Evolutionary conservation across 2,329 filamentous ascomycete genomes (phyloP).

Genomic region (Lasiodiplodia hormozganensis): DNA sequence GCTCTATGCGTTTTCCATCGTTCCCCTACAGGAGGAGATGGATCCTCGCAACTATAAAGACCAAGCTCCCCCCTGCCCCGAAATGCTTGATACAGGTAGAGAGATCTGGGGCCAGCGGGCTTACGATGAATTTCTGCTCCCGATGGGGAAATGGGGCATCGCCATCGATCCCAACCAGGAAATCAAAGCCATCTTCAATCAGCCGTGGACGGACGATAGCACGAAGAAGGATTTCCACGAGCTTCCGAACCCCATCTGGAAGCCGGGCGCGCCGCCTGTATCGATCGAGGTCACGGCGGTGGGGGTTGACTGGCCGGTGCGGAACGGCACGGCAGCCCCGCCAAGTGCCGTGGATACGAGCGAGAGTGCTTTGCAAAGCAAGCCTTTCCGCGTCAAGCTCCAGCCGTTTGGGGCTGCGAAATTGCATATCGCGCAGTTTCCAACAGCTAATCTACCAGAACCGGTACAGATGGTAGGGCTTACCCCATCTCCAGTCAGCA

Average conservation of each 20-base stretch:
- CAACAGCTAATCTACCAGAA: background rate
- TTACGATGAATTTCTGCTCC: background rate
- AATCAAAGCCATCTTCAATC: background rate
- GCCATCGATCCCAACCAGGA: background rate
- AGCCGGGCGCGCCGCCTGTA: background rate
- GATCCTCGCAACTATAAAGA: slow-evolving; percentile 17
- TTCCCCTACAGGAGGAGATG: background rate
- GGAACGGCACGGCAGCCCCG: slow-evolving; percentile 9
- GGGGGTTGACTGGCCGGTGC: background rate
- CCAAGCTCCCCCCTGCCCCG: background rate
- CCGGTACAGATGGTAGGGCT: too few species aligned
- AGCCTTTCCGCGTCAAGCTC: background rate
- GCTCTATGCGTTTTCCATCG: background rate
- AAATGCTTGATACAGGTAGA: background rate
- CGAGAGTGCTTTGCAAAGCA: background rate
- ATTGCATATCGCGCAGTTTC: slow-evolving; percentile 20
- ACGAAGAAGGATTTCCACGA: background rate
- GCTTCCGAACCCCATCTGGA: background rate
- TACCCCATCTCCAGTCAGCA: too few species aligned
- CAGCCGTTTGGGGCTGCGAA: slow-evolving; percentile 2
- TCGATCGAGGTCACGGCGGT: slow-evolving; percentile 6
- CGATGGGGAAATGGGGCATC: background rate
- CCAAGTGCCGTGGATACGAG: background rate
- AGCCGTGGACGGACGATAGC: background rate
- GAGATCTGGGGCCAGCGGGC: background rate